Conservation (phyloP, 208 protist genomes). For the Wallacemonas sp. region DNA sequence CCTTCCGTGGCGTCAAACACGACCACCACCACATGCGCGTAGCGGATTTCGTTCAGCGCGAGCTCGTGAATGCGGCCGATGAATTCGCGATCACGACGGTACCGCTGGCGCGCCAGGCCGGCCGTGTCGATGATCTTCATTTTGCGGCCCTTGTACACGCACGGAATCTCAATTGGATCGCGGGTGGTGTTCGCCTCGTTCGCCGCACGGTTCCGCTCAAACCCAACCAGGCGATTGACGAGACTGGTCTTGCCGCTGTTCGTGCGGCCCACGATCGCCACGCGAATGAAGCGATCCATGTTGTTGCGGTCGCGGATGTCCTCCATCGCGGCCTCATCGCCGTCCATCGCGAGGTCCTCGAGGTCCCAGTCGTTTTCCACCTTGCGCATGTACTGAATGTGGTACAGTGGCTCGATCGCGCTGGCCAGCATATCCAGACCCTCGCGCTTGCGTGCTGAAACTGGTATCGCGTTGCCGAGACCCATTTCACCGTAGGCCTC, state of each 20-base stretch:
- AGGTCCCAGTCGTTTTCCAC: slow-evolving; percentile 89
- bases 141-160: slow-evolving; percentile 88
- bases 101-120: slow-evolving; percentile 72
- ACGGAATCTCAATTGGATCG: slow-evolving; percentile 89
- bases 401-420: slow-evolving; percentile 75
- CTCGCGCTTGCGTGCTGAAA: slow-evolving; percentile 62
- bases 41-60: slow-evolving; percentile 82
- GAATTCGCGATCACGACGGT: slow-evolving; percentile 81
- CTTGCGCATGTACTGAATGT: slow-evolving; percentile 77
- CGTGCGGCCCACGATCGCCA: slow-evolving; percentile 91
- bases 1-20: slow-evolving; percentile 93
- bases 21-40: slow-evolving; percentile 86
- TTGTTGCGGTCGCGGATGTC: slow-evolving; percentile 86
- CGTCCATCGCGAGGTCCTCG: slow-evolving; percentile 81
- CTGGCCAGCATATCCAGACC: slow-evolving; percentile 79
- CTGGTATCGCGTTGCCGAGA: slow-evolving; percentile 75
- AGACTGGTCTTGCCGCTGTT: slow-evolving; percentile 95
- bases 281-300: slow-evolving; percentile 82
- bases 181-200: slow-evolving; percentile 90
- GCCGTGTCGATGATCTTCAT: slow-evolving; percentile 92
- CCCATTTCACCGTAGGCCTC: slow-evolving; percentile 61
- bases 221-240: slow-evolving; percentile 93
- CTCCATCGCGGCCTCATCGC: slow-evolving; percentile 87
- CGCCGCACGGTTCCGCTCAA: slow-evolving; percentile 83
- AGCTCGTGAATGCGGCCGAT: slow-evolving; percentile 79